Evolutionary conservation across 2,329 filamentous ascomycete genomes (phyloP).

Genomic region (Hypoxylon sp.): DNA sequence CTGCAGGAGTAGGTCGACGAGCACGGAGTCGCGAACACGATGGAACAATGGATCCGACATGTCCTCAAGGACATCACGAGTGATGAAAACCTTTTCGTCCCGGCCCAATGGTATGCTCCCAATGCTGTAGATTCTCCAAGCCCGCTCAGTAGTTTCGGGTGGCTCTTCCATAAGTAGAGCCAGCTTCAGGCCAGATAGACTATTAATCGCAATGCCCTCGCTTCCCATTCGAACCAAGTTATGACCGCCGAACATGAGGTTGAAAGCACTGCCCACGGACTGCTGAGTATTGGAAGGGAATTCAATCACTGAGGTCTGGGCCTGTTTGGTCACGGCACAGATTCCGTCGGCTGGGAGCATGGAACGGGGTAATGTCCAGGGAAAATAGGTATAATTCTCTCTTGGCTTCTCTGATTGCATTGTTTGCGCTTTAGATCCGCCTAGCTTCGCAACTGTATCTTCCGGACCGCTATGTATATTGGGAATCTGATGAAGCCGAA

Average conservation of each 20-base stretch:
- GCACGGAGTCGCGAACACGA: constrained; percentile 78
- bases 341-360: constrained; percentile 83
- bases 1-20: constrained; percentile 81
- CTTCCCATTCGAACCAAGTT: constrained; percentile 63
- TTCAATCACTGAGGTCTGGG: constrained; percentile 77
- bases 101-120: constrained; percentile 85
- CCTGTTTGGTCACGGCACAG: constrained; percentile 79
- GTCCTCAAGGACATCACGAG: constrained; percentile 80
- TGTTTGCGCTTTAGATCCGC: constrained; percentile 27
- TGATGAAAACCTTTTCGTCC: constrained; percentile 88
- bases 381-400: constrained; percentile 88
- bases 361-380: constrained; percentile 87
- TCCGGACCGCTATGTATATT: constrained; percentile 66
- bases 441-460: constrained; percentile 36
- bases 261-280: constrained; percentile 59
- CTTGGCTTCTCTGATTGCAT: constrained; percentile 60
- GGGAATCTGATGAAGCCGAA: constrained; percentile 83
- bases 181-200: constrained; percentile 71
- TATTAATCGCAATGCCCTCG: constrained; percentile 65
- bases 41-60: constrained; percentile 88
- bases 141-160: constrained; percentile 57
- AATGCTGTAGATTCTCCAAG: constrained; percentile 83
- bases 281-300: constrained; percentile 68
- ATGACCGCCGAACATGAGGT: constrained; percentile 63
- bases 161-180: constrained; percentile 76